Base-by-base conservation (phyloP, 176 grass and related monocot genomes). In the Aegilops bicornis region DNA sequence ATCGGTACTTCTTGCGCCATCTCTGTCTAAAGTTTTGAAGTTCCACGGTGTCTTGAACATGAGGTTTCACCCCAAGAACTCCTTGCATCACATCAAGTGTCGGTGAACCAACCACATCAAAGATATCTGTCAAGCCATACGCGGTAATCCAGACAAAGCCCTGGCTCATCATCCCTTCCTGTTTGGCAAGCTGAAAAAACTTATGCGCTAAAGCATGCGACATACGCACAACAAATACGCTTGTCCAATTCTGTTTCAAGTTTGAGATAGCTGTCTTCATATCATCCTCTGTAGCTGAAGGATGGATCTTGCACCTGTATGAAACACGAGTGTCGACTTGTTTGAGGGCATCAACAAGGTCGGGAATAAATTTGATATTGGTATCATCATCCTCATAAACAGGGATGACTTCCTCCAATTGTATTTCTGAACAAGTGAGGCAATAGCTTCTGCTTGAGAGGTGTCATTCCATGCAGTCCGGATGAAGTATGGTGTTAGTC, bases 91-190 rank as follows among this genome's bases (percentile, higher is more conserved):
- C 84, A 81, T 91, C 81, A 72, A 77, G 50, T 17, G 90, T 87
- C 19, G 89, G 78, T 30, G 82, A 50, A 80, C 92, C 89, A 40
- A 79, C 2, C 76, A 86, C 29, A 39, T 93, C 80, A 29, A 97
- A 84, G 20, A 95, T 76, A 83, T 97, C 92, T n/a, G 92, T 97
- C 75, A 97, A 89, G 33, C 90, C 84, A 81, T 89, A 95, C 1
- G 81, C 86, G n/a, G 75, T 89, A 78, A 97, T 93, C 95, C 95
- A 97, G 29, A 95, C 88, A 89, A 83, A 97, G 3, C 87, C 90
- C 4, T 77, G 36, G 52, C 9, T 5, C 90, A 86, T 89, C 95
- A 97, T 93, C 67, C 83, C 80, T 35, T 62, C 85, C 14, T 87
- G 31, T 27, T 95, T 92, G 65, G 90, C 95, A 54, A 29, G 45